A percentile compares a stretch with the other conserved stretches of the same genome.
phyloP scores from a whole-genome alignment of 495 filamentous ascomycete genomes.

The Poronia punctata region DNA sequence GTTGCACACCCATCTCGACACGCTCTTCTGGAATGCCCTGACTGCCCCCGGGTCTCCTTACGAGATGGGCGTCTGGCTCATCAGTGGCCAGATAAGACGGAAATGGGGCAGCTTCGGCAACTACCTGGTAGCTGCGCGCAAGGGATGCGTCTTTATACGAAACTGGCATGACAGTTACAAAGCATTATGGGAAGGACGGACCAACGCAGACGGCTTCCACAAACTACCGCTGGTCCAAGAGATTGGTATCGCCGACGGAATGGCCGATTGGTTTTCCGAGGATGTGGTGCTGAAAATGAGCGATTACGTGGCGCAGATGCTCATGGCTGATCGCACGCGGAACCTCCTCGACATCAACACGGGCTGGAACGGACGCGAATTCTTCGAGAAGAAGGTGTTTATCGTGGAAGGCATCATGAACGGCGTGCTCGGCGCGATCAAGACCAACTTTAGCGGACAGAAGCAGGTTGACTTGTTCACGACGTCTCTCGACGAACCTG shows the following conservation, averaged over 20 bases:
- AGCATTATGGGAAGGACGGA: slow-evolving; percentile 26
- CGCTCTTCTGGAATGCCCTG: slow-evolving; percentile 34
- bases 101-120: slow-evolving; percentile 27
- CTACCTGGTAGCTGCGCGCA: slow-evolving; percentile 31
- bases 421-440: slow-evolving; percentile 15
- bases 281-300: slow-evolving; percentile 14
- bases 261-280: slow-evolving; percentile 12
- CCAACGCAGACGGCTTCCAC: slow-evolving; percentile 22
- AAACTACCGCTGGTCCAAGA: slow-evolving; percentile 24
- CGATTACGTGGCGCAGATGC: slow-evolving; percentile 25
- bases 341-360: slow-evolving; percentile 18
- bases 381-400: slow-evolving; percentile 17
- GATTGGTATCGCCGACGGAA: slow-evolving; percentile 14
- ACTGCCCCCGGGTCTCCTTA: slow-evolving; percentile 28
- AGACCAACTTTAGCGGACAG: slow-evolving; percentile 15
- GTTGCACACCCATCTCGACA: slow-evolving; percentile 30
- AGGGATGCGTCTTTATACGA: slow-evolving; percentile 28
- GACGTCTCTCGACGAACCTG: slow-evolving; percentile 11
- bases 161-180: slow-evolving; percentile 32
- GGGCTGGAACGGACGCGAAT: slow-evolving; percentile 23
- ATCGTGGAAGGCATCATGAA: slow-evolving; percentile 14
- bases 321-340: slow-evolving; percentile 20
- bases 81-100: slow-evolving; percentile 16
- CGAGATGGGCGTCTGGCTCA: slow-evolving; percentile 26
- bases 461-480: slow-evolving; percentile 21